Evolutionary conservation across 345 rosid species (phyloP).

Genomic region (Euclidium syriacum): DNA sequence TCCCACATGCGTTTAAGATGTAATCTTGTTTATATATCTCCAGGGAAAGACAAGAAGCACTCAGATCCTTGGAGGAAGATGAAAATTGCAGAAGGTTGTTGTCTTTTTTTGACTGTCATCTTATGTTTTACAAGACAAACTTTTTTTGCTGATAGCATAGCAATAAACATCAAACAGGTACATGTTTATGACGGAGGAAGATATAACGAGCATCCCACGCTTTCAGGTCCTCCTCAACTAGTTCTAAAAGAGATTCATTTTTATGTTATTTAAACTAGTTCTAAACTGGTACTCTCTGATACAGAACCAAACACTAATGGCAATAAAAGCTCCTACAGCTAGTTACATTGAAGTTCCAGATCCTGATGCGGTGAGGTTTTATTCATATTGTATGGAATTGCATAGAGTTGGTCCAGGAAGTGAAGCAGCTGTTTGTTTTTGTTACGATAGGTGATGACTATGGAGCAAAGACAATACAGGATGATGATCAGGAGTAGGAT

Average conservation of each 20-base stretch:
- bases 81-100: conserved; percentile 40
- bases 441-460: conserved; percentile 42
- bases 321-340: conserved; percentile 66
- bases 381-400: not conserved
- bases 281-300: conserved; percentile 11
- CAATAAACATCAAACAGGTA: conserved; percentile 35
- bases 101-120: not conserved
- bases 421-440: conserved; percentile 7
- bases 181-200: conserved; percentile 58
- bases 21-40: conserved; percentile 21
- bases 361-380: conserved; percentile 52
- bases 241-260: conserved; percentile 2
- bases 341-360: conserved; percentile 72
- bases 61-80: conserved; percentile 50
- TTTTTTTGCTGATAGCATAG: conserved; percentile 3
- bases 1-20: conserved; percentile 4
- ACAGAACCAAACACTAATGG: conserved; percentile 60
- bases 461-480: conserved; percentile 51
- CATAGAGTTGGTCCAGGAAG: not conserved
- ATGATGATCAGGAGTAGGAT: conserved; percentile 60
- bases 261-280: not conserved
- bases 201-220: conserved; percentile 47
- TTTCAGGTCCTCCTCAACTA: conserved; percentile 50
- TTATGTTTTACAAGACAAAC: not conserved
- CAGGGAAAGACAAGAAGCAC: conserved; percentile 54